Percentiles rank a stretch among this genome's conserved stretches.
Conservation (phyloP, 2,329 filamentous ascomycete genomes). For the Microdochium nivale region DNA sequence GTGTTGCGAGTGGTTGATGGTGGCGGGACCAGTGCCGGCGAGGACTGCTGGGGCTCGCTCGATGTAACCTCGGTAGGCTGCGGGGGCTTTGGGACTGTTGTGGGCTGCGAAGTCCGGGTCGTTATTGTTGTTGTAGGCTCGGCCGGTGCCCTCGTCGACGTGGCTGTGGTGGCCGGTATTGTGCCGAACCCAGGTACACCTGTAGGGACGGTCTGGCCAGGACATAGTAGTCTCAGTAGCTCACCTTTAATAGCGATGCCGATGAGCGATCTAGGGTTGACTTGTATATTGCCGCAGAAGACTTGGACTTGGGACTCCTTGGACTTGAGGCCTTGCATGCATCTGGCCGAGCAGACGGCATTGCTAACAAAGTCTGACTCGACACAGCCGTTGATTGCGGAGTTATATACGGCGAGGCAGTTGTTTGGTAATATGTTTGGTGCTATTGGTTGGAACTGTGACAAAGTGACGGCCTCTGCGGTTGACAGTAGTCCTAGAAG, state of each 20-base stretch:
- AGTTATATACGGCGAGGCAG: slow-evolving; percentile 16
- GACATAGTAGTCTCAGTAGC: slow-evolving; percentile 15
- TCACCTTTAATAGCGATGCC: slow-evolving; percentile 14
- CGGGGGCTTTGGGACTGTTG: background rate
- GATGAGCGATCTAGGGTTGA: slow-evolving; percentile 13
- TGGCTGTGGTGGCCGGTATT: background rate
- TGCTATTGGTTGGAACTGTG: slow-evolving; percentile 17
- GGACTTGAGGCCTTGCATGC: slow-evolving; percentile 14
- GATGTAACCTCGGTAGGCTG: background rate
- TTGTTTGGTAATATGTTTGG: slow-evolving; percentile 13
- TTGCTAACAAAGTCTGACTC: slow-evolving; percentile 13
- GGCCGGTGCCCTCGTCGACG: background rate
- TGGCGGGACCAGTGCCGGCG: background rate
- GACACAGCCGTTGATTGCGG: slow-evolving; percentile 13
- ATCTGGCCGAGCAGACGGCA: slow-evolving; percentile 13
- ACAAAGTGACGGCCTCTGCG: slow-evolving; percentile 15
- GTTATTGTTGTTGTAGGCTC: background rate
- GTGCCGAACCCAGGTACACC: background rate
- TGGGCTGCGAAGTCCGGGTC: background rate
- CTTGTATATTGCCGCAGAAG: slow-evolving; percentile 11
- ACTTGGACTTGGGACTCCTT: slow-evolving; percentile 7
- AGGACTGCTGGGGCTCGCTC: background rate
- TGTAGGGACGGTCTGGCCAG: slow-evolving; percentile 2
- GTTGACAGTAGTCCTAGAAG: slow-evolving; percentile 11
- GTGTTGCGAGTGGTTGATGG: background rate